Base-by-base conservation (phyloP, 768 basidiomycete genomes). In the Rhizopogon roseolus region DNA sequence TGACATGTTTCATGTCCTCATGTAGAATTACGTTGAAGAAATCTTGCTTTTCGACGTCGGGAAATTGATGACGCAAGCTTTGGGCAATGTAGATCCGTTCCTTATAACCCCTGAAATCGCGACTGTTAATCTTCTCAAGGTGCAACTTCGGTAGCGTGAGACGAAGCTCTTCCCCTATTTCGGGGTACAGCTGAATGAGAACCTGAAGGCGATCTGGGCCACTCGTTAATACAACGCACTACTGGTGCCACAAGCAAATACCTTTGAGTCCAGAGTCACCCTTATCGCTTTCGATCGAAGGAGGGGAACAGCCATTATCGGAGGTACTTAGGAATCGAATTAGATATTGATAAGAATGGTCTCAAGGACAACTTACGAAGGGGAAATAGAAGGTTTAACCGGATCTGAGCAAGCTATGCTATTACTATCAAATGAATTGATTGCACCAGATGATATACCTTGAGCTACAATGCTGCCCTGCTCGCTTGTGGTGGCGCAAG, bases 41-140 rank as follows among this genome's bases (percentile, higher is more conserved):
- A 11, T n/a, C 11, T 0, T 19, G 11, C 3, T 8, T 41, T 49
- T 6, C 14, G 3, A 58, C 7, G 7, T 49, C 41, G 1, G 43
- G 25, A 5, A 56, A n/a, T 6, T 54, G 43, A 0, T 40, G 9
- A 5, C 0, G 0, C 1, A 68, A 17, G 16, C 44, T 54, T 27
- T 55, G 56, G 28, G 58, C 53, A 2, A 58, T 3, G 19, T 39
- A 27, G 14, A 68, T 44, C 8, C 53, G 63, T 0, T 60, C 38
- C 49, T 68, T 68, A n/a, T 41, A 25, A 5, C 0, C 1, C 36
- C 13, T 52, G 50, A 60, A 64, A 0, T 62, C 63, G 2, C 0
- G 10, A 17, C 57, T 19, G 5, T 27, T 1, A 3, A 68, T 66
- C 0, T 22, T 34, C 7, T 3, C 28, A 6, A 25, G 22, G 9